Conservation (phyloP, 768 basidiomycete species). For the Boletus vinaceobasis region DNA sequence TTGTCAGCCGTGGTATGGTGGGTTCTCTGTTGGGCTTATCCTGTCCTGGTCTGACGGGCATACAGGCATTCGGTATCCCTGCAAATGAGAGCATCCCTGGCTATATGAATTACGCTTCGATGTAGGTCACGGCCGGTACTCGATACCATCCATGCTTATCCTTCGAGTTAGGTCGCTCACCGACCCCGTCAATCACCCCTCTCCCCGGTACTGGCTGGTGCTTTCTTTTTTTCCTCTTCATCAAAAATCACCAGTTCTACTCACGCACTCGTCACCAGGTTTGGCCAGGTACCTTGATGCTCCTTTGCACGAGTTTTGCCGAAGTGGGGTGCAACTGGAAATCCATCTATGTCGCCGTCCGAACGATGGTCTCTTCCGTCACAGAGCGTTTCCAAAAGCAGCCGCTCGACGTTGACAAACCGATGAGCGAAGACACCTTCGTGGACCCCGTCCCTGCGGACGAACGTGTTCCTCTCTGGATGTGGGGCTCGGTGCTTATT, state of each 20-base stretch:
- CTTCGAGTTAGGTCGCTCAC: conserved; percentile 36
- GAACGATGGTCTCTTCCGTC: conserved; percentile 1
- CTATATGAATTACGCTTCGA: conserved; percentile 25
- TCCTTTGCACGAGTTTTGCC: conserved; percentile 45
- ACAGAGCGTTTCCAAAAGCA: conserved; percentile 2
- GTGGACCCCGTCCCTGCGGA: conserved; percentile 50
- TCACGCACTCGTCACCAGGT: conserved; percentile 11
- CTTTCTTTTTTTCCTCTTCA: background rate
- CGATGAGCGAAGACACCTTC: conserved; percentile 35
- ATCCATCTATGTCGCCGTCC: conserved; percentile 14
- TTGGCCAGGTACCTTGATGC: conserved; percentile 39
- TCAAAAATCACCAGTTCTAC: background rate
- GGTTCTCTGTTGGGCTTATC: background rate
- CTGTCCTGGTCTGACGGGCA: background rate
- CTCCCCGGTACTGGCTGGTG: conserved; percentile 56
- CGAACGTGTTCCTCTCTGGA: conserved; percentile 53
- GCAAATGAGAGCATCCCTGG: conserved; percentile 11
- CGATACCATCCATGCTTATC: background rate
- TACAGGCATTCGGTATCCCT: conserved; percentile 18
- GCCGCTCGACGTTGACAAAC: background rate
- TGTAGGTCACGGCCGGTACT: conserved; percentile 1
- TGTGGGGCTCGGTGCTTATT: conserved; percentile 54
- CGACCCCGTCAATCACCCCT: conserved; percentile 43
- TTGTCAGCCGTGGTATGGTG: conserved; percentile 45
- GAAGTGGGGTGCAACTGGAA: conserved; percentile 25